Evolutionary conservation across 2,329 filamentous ascomycete genomes (phyloP), one percentile per base, ranked within the genome.

Genomic region (Phialophora chinensis): DNA sequence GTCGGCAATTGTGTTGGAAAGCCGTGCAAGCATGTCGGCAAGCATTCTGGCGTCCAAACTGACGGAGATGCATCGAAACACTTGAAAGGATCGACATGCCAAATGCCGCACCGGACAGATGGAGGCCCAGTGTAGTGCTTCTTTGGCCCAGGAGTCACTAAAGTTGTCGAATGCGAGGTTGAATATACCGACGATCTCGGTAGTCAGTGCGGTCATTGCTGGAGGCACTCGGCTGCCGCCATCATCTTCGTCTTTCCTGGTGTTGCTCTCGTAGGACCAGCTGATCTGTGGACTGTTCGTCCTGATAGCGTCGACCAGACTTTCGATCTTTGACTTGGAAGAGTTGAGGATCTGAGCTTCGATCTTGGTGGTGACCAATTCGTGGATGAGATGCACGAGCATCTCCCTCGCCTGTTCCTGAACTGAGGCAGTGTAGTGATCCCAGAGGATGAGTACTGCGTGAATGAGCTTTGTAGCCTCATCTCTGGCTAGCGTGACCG

Each of bases 401-500:
- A 99, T 97, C 78, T 99, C 95, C 57, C 93, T 88, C 33, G 96
- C 93, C 77, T 99, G 94, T 72, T 98, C 95, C 77, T 98, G 94
- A 1, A 99, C 95, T 11, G 97, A 86, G 2, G 92, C 88, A 1
- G 92, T 97, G 74, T 99, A 97, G 74, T 98, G 94, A 76, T 99
- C 96, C 95, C 95, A 99, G 1, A 98, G 85, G 3, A 98, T 92
- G 12, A 94, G 89, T 4, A 97, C 90, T 8, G 97, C 91, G 77
- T 99, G 95, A 14, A 99, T 82, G 23, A 99, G 82, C 29, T 96
- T 86, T 0, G 94, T 92, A 2, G 98, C 86, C 72, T 91, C 91
- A 55, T 97, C 92, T 20, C 88, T 84, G 1, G 87, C 85, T 17
- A 98, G 83, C 60, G 93, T 89, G 42, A 96, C 89, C 0, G 95